Conservation (phyloP, 495 filamentous ascomycete species). For the Hapsidospora chrysogenum region DNA sequence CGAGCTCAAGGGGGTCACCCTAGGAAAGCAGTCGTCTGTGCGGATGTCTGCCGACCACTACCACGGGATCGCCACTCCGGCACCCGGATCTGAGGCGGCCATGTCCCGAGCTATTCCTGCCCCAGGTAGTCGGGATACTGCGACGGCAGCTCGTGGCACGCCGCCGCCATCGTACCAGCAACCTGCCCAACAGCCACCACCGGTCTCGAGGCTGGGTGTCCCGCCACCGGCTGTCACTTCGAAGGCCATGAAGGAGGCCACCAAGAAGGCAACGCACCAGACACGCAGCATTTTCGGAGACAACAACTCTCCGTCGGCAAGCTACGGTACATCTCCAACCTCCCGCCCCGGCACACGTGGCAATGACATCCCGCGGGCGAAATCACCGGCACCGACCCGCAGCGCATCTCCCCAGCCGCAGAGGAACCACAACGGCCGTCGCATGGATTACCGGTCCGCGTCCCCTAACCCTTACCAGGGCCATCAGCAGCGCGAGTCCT, state of each 20-base stretch:
- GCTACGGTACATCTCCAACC: constrained; percentile 9
- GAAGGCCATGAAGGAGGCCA: constrained; percentile 84
- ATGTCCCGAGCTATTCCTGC: constrained; percentile 27
- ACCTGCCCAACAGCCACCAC: constrained; percentile 30
- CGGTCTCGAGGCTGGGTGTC: constrained; percentile 48
- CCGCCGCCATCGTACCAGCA: constrained; percentile 79
- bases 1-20: constrained; percentile 66
- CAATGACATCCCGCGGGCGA: constrained; percentile 29
- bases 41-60: constrained; percentile 87
- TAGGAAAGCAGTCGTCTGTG: constrained; percentile 47
- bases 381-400: constrained; percentile 31
- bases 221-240: constrained; percentile 86
- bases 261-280: constrained; percentile 70
- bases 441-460: constrained; percentile 23
- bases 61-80: constrained; percentile 76
- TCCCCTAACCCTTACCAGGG: constrained; percentile 35
- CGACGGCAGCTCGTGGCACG: constrained; percentile 43
- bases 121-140: constrained; percentile 26
- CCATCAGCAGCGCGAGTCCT: constrained; percentile 14
- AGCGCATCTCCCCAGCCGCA: constrained; percentile 34
- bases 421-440: constrained; percentile 13
- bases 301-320: constrained; percentile 25
- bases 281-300: constrained; percentile 57
- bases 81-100: constrained; percentile 29
- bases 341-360: constrained; percentile 29